Evolutionary conservation across 2,329 filamentous ascomycete genomes (phyloP), one percentile per base, ranked within the genome.

Genomic region (Colletotrichum sp.): DNA sequence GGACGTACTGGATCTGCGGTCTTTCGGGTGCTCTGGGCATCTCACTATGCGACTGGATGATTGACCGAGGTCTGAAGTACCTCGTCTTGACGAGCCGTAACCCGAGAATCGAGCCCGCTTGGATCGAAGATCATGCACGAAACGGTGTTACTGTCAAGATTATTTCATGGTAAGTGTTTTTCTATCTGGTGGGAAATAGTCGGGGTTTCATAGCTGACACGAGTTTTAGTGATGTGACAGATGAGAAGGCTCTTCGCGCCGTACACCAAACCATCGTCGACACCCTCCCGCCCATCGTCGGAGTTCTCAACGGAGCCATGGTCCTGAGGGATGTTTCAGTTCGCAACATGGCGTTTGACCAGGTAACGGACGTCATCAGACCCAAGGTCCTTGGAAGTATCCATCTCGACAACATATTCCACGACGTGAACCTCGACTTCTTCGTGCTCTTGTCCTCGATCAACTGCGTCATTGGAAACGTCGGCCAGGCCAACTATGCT

Each of bases 11-110:
- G 25, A 66, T 85, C 1, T 78, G 81, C 4, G 83, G 83, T 1
- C 68, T 84, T 25, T 72, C 82, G 1, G 80, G 82, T 8, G 81
- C 78, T 1, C 16, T 85, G 13, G 86, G 85, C 8, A 77, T 79
- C 6, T 85, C 85, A 0, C 75, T 86, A 3, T 82, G 78, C 48
- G 71, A 81, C 11, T 86, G 80, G 82, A 86, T 85, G 85, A 75
- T 82, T 4, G 61, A 72, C 0, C 75, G 79, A 8, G 85, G 85
- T 6, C 84, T 83, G 2, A 78, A 79, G 57, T 39, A 83, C 61
- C 44, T 86, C 4, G 82, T 80, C 25, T 36, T 88, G 2, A 81
- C 83, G 2, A 85, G 83, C 69, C 82, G 86, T 8, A 82, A 80
- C 27, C 81, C 84, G 1, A 78, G 81, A 44, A 69, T n/a, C 48